phyloP scores from a whole-genome alignment of 352 stramenopile species.

The Phytophthora nicotianae region DNA sequence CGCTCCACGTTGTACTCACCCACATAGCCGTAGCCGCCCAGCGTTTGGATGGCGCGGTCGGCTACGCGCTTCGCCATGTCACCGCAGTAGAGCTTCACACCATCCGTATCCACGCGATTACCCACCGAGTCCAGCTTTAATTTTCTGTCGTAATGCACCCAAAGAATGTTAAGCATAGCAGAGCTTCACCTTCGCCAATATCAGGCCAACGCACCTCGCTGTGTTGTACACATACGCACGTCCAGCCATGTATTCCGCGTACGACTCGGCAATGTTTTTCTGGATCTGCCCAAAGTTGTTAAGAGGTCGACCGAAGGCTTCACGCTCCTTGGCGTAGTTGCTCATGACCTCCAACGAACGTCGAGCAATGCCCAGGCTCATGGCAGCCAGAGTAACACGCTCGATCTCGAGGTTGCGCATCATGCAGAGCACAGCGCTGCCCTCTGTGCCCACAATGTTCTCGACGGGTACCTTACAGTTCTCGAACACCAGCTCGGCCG shows the following conservation, averaged over 20 bases:
- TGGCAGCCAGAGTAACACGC: slow-evolving; percentile 96
- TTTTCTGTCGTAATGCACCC: slow-evolving; percentile 52
- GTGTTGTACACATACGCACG: slow-evolving; percentile 97
- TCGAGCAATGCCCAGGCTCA: slow-evolving; percentile 96
- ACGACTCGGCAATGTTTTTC: slow-evolving; percentile 97
- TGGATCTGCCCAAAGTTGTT: slow-evolving; percentile 95
- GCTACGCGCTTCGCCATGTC: slow-evolving; percentile 98
- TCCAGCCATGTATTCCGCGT: slow-evolving; percentile 98
- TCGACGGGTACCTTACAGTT: slow-evolving; percentile 93
- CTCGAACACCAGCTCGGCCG: slow-evolving; percentile 99
- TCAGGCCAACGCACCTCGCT: slow-evolving; percentile 58
- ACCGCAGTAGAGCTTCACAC: slow-evolving; percentile 98
- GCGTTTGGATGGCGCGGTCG: slow-evolving; percentile 97
- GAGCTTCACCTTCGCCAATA: not conserved
- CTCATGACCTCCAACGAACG: slow-evolving; percentile 98
- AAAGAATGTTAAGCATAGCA: not conserved
- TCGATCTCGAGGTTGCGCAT: slow-evolving; percentile 99
- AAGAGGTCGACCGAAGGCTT: slow-evolving; percentile 95
- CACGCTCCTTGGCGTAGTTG: slow-evolving; percentile 90
- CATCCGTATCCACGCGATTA: slow-evolving; percentile 98
- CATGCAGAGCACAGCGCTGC: slow-evolving; percentile 83
- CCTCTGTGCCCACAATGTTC: slow-evolving; percentile 92
- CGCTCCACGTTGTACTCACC: slow-evolving; percentile 98
- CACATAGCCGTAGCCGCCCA: slow-evolving; percentile 99
- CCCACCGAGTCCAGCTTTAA: slow-evolving; percentile 95